Conservation (phyloP, 495 filamentous ascomycete species). For the Ascobolus immersus region DNA sequence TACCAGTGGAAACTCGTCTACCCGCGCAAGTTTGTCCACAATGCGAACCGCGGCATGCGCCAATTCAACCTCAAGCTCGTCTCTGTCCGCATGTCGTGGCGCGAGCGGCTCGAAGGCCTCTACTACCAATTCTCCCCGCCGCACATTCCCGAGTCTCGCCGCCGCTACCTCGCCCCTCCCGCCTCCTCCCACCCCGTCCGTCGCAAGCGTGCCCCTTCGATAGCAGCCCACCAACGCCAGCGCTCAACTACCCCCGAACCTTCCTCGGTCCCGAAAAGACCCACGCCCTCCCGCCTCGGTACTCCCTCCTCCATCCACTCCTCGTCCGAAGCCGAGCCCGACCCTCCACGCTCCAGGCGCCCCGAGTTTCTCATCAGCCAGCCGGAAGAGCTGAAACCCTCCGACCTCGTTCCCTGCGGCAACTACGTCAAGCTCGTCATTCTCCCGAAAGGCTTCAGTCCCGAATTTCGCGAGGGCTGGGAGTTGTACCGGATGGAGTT, state of each 20-base stretch:
- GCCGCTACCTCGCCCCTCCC: conserved; percentile 9
- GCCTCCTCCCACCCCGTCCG: not conserved
- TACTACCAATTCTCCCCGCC: not conserved
- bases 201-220: not conserved
- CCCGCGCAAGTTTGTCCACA: conserved; percentile 71
- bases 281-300: conserved; percentile 14
- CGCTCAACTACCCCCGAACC: conserved; percentile 10
- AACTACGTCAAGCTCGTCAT: conserved; percentile 77
- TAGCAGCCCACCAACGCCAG: conserved; percentile 5
- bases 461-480: conserved; percentile 93
- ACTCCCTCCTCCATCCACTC: too few relatives aligned
- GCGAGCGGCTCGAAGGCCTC: conserved; percentile 23
- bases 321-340: conserved; percentile 6
- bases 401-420: conserved; percentile 45
- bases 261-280: conserved; percentile 7
- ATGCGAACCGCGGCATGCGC: conserved; percentile 69
- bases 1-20: conserved; percentile 88
- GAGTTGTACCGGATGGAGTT: conserved; percentile 78
- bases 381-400: not conserved
- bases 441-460: conserved; percentile 80
- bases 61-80: conserved; percentile 91
- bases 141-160: not conserved
- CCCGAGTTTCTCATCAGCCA: not conserved
- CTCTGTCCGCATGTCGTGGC: conserved; percentile 58
- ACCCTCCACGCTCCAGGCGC: too few relatives aligned